These are phyloP conservation scores for Boletus reticulatus DNA, from an alignment of 768 basidiomycete genomes.

Conservation along the genomic window DNA sequence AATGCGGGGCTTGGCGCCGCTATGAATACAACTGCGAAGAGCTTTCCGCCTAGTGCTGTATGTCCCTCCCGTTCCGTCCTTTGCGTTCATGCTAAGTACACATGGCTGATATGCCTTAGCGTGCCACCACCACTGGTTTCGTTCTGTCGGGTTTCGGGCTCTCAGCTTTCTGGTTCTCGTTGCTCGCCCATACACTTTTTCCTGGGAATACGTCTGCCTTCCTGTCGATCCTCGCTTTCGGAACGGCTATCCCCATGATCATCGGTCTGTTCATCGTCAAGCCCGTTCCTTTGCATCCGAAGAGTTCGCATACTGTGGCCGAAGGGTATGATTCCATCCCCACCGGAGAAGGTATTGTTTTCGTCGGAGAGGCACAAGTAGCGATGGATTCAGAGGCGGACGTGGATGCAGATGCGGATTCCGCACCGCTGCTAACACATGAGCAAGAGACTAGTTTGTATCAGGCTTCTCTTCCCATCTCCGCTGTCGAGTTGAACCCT, in stretches of 20 bases:
- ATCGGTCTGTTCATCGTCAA: conserved; percentile 73
- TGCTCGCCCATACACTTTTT: conserved; percentile 66
- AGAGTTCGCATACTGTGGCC: conserved; percentile 14
- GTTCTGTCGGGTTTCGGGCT: conserved; percentile 89
- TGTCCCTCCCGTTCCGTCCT: conserved; percentile 22
- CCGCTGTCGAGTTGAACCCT: conserved; percentile 25
- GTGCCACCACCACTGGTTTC: conserved; percentile 72
- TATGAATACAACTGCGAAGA: conserved; percentile 81
- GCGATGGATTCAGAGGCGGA: conserved; percentile 12
- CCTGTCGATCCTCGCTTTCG: conserved; percentile 70
- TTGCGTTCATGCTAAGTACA: neutral
- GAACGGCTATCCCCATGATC: conserved; percentile 77
- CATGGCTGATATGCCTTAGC: conserved; percentile 35
- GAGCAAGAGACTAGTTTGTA: conserved; percentile 18
- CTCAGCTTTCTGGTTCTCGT: conserved; percentile 87
- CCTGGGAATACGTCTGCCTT: conserved; percentile 79
- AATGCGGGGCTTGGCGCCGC: conserved; percentile 68
- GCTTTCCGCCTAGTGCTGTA: conserved; percentile 71
- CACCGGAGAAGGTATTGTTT: conserved; percentile 19
- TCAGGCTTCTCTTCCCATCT: conserved; percentile 16
- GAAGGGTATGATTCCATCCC: conserved; percentile 22
- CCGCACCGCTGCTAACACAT: conserved; percentile 23
- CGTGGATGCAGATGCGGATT: conserved; percentile 18
- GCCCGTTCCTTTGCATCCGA: conserved; percentile 57
- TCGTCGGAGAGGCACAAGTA: conserved; percentile 20